These are phyloP conservation scores for Eimeria sp. DNA, from an alignment of 169 alveolate species.

Conservation along the genomic window DNA sequence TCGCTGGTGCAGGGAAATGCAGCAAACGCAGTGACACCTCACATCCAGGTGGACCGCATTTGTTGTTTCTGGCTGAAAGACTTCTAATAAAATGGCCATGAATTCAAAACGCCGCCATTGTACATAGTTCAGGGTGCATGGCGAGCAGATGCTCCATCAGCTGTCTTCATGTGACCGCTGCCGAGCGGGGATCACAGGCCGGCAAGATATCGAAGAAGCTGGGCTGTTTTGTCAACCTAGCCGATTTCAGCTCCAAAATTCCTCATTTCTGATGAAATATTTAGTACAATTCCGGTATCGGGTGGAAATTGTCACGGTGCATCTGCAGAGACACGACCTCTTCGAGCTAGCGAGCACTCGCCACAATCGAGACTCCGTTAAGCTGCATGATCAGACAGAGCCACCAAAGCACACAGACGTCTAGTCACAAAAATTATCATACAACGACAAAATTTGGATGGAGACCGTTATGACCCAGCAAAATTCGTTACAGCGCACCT, in stretches of 20 bases:
- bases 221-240: not conserved
- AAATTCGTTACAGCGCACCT: not conserved
- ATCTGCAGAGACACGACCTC: constrained; percentile 36
- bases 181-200: constrained; percentile 64
- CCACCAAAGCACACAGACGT: not conserved
- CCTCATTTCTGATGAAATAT: not conserved
- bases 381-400: constrained; percentile 42
- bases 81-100: not conserved
- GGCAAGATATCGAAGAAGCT: constrained; percentile 11
- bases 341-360: constrained; percentile 71
- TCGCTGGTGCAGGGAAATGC: constrained; percentile 45
- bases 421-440: not conserved
- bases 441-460: not conserved
- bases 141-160: constrained; percentile 71
- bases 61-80: constrained; percentile 16
- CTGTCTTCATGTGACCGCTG: constrained; percentile 77
- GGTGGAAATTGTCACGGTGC: not conserved
- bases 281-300: not conserved
- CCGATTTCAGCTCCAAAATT: not conserved
- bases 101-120: constrained; percentile 19
- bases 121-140: constrained; percentile 8
- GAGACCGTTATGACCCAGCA: not conserved
- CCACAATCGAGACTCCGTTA: constrained; percentile 53
- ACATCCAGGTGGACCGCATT: constrained; percentile 21
- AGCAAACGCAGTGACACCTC: not conserved